These are phyloP conservation scores for Fusarium oligoseptatum DNA, from an alignment of 2,329 filamentous ascomycete species.

Conservation along the genomic window DNA sequence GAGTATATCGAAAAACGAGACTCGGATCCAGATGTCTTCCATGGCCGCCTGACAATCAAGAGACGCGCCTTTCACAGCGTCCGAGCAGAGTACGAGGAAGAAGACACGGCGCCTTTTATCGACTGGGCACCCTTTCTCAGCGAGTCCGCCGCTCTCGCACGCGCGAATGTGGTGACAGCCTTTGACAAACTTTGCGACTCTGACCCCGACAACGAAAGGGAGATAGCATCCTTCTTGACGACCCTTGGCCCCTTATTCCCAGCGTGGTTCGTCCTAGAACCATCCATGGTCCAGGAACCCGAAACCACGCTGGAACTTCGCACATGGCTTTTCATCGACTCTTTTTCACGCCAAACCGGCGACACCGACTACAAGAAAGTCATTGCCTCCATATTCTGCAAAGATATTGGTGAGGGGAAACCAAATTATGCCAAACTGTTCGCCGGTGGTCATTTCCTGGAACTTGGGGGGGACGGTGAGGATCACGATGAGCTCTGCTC, in stretches of 20 bases:
- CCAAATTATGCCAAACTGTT: constrained; percentile 26
- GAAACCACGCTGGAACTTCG: constrained; percentile 54
- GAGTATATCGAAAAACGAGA: constrained; percentile 37
- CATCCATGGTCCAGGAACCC: constrained; percentile 25
- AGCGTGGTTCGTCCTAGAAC: constrained; percentile 43
- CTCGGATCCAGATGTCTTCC: constrained; percentile 36
- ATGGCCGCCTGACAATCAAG: constrained; percentile 44
- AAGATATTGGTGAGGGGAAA: constrained; percentile 11
- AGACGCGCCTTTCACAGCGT: constrained; percentile 44
- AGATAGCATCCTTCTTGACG: constrained; percentile 48
- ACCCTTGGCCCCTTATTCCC: constrained; percentile 50
- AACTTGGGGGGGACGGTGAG: constrained; percentile 37
- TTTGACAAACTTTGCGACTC: constrained; percentile 45
- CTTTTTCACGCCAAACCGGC: constrained; percentile 25
- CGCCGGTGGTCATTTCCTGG: constrained; percentile 43
- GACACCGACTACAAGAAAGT: constrained; percentile 31
- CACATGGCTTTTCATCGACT: constrained; percentile 52
- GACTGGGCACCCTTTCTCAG: constrained; percentile 38
- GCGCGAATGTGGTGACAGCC: constrained; percentile 54
- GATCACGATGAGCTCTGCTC: constrained; percentile 38
- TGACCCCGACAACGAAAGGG: constrained; percentile 16
- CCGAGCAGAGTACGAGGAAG: constrained; percentile 43
- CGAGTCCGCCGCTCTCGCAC: constrained; percentile 37
- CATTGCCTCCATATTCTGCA: constrained; percentile 51
- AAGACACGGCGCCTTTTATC: constrained; percentile 44